phyloP scores from a whole-genome alignment of 352 stramenopile genomes.

The Pythium phragmiticola region DNA sequence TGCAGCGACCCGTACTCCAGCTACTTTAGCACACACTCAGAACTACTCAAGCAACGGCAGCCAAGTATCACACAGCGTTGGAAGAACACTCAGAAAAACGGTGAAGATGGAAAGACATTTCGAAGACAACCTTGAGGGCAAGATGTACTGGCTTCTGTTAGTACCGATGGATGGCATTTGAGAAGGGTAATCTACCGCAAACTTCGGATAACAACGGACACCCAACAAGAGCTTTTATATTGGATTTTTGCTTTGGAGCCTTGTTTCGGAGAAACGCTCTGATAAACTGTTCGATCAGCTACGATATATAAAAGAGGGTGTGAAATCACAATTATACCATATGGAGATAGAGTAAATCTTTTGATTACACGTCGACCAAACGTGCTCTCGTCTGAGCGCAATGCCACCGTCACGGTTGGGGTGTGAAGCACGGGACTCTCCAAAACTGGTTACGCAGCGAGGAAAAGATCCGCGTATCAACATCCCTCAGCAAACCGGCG shows the following conservation, averaged over 20 bases:
- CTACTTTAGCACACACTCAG: constrained; percentile 1
- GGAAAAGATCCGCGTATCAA: not conserved
- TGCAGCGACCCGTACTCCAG: constrained; percentile 1
- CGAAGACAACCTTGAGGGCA: not conserved
- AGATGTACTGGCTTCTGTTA: constrained; percentile 7
- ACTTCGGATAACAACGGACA: not conserved
- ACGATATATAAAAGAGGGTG: not conserved
- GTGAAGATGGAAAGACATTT: not conserved
- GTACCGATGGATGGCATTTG: constrained; percentile 6
- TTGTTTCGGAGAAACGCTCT: not conserved
- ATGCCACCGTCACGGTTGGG: not conserved
- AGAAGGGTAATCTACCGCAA: not conserved
- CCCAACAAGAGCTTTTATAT: not conserved
- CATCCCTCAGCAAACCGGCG: not conserved
- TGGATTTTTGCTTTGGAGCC: not conserved
- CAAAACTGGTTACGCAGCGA: not conserved
- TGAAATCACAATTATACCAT: not conserved
- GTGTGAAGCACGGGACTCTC: not conserved
- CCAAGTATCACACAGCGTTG: constrained; percentile 3
- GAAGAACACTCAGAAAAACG: not conserved
- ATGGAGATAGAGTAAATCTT: not conserved
- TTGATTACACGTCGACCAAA: not conserved
- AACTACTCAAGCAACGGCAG: not conserved
- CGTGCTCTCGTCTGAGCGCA: not conserved
- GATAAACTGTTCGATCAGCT: not conserved